Percentiles rank a stretch among this genome's conserved stretches.
Conservation (phyloP, 2,329 filamentous ascomycete species). For the Plenodomus biglobosus region DNA sequence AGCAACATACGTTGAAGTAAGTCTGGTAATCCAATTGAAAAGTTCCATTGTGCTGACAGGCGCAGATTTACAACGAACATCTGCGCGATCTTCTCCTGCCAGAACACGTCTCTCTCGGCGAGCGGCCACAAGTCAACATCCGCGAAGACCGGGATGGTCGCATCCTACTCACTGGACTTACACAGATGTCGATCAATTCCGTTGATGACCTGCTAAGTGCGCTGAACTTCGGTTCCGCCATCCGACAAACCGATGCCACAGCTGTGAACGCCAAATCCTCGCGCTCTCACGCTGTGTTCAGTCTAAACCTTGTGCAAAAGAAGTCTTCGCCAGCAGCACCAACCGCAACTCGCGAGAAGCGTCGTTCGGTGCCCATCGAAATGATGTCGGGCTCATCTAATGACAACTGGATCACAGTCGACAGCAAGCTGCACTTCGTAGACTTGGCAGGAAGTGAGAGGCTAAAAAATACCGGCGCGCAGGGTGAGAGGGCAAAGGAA, state of each 20-base stretch:
- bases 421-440: slow-evolving; percentile 98
- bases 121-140: slow-evolving; percentile 81
- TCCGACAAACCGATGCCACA: slow-evolving; percentile 94
- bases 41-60: slow-evolving; percentile 14
- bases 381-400: slow-evolving; percentile 60
- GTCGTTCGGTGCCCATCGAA: slow-evolving; percentile 83
- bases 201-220: slow-evolving; percentile 88
- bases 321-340: slow-evolving; percentile 57
- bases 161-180: slow-evolving; percentile 88
- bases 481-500: slow-evolving; percentile 90
- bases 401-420: slow-evolving; percentile 74
- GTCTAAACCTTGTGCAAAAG: slow-evolving; percentile 86
- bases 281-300: slow-evolving; percentile 96
- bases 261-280: slow-evolving; percentile 98
- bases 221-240: slow-evolving; percentile 87
- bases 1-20: slow-evolving; percentile 81
- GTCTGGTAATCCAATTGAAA: neutral
- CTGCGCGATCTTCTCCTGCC: slow-evolving; percentile 85
- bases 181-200: slow-evolving; percentile 84
- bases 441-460: slow-evolving; percentile 96
- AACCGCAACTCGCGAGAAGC: slow-evolving; percentile 70
- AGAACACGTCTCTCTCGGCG: slow-evolving; percentile 67
- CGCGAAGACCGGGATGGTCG: slow-evolving; percentile 93
- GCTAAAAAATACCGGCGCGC: slow-evolving; percentile 94
- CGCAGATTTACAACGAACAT: slow-evolving; percentile 94